Conservation (phyloP, 31 red algal genomes). For the Porphyra umbilicalis region DNA sequence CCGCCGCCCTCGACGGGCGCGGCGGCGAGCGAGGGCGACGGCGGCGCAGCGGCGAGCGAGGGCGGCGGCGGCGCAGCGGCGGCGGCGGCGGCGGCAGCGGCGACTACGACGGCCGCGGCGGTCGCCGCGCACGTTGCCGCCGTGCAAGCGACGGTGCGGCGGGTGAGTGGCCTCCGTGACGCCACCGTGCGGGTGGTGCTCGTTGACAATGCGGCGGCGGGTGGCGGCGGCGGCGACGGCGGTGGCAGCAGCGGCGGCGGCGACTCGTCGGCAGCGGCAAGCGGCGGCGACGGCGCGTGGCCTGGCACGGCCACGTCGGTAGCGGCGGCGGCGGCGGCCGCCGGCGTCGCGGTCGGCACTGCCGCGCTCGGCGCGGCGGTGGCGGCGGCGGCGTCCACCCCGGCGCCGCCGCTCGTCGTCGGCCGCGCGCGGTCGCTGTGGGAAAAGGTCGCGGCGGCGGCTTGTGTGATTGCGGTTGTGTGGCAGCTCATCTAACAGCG, state of each 20-base stretch:
- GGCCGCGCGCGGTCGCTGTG: neutral
- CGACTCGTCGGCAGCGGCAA: too few species aligned
- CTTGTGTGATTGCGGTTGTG: neutral
- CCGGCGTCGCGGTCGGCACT: neutral
- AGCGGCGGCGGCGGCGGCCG: too few species aligned
- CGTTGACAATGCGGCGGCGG: neutral
- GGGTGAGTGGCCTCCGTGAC: neutral
- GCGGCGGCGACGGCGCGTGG: too few species aligned
- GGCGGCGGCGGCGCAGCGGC: neutral
- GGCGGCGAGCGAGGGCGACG: too few species aligned
- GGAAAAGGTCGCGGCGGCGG: neutral
- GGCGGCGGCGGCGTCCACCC: neutral
- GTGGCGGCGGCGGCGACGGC: neutral
- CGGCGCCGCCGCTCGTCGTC: neutral
- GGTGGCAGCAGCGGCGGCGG: neutral
- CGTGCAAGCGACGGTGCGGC: neutral
- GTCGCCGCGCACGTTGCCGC: neutral
- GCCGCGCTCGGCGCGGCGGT: neutral
- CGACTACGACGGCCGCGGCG: neutral
- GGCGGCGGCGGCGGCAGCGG: neutral
- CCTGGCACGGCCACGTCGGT: too few species aligned
- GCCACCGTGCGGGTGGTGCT: neutral
- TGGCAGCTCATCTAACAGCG: neutral
- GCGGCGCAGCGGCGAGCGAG: neutral
- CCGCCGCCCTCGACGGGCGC: neutral